phyloP scores from a whole-genome alignment of 768 basidiomycete genomes.

The Mycena rebaudengoi region DNA sequence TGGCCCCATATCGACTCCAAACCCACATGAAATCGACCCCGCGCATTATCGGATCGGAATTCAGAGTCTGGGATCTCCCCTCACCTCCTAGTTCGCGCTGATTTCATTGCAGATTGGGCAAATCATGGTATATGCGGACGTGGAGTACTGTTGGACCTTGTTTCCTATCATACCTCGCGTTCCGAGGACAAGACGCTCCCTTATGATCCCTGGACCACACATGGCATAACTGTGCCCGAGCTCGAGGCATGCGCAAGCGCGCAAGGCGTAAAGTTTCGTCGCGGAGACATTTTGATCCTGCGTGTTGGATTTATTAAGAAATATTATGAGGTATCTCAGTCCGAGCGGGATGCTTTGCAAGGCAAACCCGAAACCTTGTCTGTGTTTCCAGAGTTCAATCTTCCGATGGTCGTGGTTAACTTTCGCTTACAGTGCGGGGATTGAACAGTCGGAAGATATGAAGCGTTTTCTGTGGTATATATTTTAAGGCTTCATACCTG shows the following conservation, averaged over 20 bases:
- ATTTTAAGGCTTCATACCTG: background rate
- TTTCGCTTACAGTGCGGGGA: constrained; percentile 59
- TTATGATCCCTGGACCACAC: constrained; percentile 70
- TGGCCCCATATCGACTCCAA: constrained; percentile 56
- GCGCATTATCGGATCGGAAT: constrained; percentile 63
- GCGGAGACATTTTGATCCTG: constrained; percentile 67
- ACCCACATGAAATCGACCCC: constrained; percentile 58
- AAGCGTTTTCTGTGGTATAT: constrained; percentile 75
- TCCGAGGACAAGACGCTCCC: constrained; percentile 48
- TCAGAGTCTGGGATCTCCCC: constrained; percentile 58
- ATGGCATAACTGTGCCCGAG: constrained; percentile 60
- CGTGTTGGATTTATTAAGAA: constrained; percentile 71
- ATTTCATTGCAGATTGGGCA: constrained; percentile 63
- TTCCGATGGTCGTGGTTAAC: background rate
- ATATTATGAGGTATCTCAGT: constrained; percentile 52
- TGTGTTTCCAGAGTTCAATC: constrained; percentile 30
- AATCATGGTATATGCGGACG: constrained; percentile 75
- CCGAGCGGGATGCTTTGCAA: constrained; percentile 52
- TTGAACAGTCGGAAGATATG: constrained; percentile 75
- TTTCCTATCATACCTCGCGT: constrained; percentile 55
- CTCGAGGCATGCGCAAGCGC: constrained; percentile 65
- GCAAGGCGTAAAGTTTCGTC: constrained; percentile 65
- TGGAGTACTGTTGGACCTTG: constrained; percentile 72
- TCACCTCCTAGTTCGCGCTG: constrained; percentile 2
- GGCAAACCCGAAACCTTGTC: constrained; percentile 62